Evolutionary conservation across 768 basidiomycete genomes (phyloP), one percentile per base, ranked within the genome.

Genomic region (Dentipellis sp.): DNA sequence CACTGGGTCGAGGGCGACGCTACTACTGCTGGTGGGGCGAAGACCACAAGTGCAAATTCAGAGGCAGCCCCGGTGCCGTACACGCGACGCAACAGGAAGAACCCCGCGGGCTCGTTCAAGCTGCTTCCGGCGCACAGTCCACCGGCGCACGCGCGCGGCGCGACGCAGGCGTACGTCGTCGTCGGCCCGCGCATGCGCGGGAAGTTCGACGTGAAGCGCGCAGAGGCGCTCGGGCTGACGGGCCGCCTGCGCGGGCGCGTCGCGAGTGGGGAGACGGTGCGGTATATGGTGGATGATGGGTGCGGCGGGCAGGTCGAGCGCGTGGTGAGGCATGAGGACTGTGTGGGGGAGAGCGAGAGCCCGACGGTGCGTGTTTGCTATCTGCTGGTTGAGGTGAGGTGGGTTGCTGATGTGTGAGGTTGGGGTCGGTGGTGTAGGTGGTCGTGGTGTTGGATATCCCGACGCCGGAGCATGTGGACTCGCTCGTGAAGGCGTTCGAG

Each of bases 361-460:
- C 78, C 80, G 29, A 71, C 72, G 55, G 80, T 81, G 62, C 59
- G 71, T 63, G 37, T 36, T 23, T 29, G 47, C 9, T 34, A 16
- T n/a, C 21, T 21, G 17, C 38, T n/a, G n/a, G n/a, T n/a, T n/a
- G n/a, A n/a, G n/a, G n/a, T n/a, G n/a, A 7, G 34, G 21, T 1
- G 42, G 40, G 22, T 29, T 54, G 53, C 22, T 51, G 47, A 37
- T 50, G 38, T 35, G 45, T n/a, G 51, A 59, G 2, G 51, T n/a
- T 34, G 10, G 17, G 10, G 3, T 29, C 3, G 29, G 29, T 29
- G 29, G 3, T 36, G 55, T 61, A 89, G 82, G 83, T 76, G 3
- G 66, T 85, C 21, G 66, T 93, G 5, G 71, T 93, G 40, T 68
- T 94, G 46, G 89, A 94, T 62, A 78, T 88, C 11, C 88, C 92